Conservation (phyloP, 768 basidiomycete species). For the Astraeus odoratus region DNA sequence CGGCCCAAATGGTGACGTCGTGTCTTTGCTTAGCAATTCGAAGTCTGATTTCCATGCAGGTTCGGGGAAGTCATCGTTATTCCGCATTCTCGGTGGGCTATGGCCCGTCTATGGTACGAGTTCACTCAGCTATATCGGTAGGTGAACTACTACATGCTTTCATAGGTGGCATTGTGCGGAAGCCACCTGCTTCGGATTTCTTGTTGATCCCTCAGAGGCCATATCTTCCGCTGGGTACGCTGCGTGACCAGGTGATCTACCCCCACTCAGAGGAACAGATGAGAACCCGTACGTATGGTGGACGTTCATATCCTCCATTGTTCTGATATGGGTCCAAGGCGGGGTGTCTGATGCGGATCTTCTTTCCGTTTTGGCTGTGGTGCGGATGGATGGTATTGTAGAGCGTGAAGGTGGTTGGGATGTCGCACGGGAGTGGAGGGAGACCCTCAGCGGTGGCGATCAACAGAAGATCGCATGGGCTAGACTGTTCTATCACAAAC, state of each 20-base stretch:
- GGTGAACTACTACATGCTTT: conserved; percentile 1
- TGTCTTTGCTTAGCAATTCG: not conserved
- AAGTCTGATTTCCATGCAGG: conserved; percentile 33
- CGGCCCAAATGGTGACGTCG: conserved; percentile 77
- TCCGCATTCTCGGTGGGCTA: conserved; percentile 94
- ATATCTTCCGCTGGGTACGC: conserved; percentile 87
- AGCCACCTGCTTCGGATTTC: conserved; percentile 83
- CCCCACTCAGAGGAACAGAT: conserved; percentile 81
- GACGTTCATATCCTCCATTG: not conserved
- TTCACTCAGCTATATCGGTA: not conserved
- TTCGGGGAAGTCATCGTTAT: conserved; percentile 85
- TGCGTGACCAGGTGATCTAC: conserved; percentile 95
- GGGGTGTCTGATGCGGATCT: conserved; percentile 73
- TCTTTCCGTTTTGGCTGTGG: conserved; percentile 58
- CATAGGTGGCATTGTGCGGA: conserved; percentile 77
- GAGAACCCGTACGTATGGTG: conserved; percentile 52
- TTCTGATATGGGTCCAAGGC: conserved; percentile 31
- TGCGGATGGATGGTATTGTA: conserved; percentile 82
- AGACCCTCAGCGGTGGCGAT: conserved; percentile 89
- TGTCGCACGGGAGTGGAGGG: conserved; percentile 84
- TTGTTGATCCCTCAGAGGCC: conserved; percentile 95
- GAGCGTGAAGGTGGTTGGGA: conserved; percentile 98
- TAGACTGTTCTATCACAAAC: conserved; percentile 88
- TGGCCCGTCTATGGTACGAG: conserved; percentile 67
- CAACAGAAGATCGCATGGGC: conserved; percentile 99